Percentiles rank a stretch among this genome's conserved stretches.
phyloP scores from a whole-genome alignment of 306 rosid genomes.

The Cucurbita maxima region DNA sequence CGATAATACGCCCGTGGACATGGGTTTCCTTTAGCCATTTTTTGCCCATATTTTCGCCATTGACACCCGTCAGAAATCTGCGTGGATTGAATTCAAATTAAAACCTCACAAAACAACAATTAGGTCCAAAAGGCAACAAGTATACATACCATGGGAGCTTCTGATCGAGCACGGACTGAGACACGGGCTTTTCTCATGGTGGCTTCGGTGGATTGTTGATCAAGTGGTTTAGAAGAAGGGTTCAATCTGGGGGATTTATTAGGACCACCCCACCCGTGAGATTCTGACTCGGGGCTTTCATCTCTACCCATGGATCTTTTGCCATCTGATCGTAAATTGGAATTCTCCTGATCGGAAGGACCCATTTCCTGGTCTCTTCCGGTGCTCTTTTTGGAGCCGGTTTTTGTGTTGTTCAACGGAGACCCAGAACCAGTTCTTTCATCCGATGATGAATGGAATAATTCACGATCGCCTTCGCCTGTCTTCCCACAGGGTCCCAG shows the following conservation, averaged over 20 bases:
- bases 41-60: conserved; percentile 95
- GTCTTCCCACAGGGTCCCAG: conserved; percentile 32
- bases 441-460: conserved; percentile 55
- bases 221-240: conserved; percentile 20
- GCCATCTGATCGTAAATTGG: conserved; percentile 5
- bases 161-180: conserved; percentile 89
- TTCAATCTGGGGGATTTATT: conserved; percentile 40
- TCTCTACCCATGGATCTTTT: conserved; percentile 37
- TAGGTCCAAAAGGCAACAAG: too few species aligned
- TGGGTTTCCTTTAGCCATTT: conserved; percentile 94
- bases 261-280: conserved; percentile 48
- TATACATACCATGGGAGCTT: conserved; percentile 70
- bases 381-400: not conserved
- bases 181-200: conserved; percentile 97
- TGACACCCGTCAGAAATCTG: conserved; percentile 98
- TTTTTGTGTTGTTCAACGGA: conserved; percentile 26
- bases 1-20: conserved; percentile 94
- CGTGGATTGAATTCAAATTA: not conserved
- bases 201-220: conserved; percentile 60
- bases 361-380: conserved; percentile 10
- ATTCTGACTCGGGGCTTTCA: conserved; percentile 63
- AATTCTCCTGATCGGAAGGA: conserved; percentile 4
- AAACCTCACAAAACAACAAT: not conserved
- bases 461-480: conserved; percentile 20
- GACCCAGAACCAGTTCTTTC: conserved; percentile 62